phyloP scores from a whole-genome alignment of 305 asterid species.

The Euphrasia arctica region DNA sequence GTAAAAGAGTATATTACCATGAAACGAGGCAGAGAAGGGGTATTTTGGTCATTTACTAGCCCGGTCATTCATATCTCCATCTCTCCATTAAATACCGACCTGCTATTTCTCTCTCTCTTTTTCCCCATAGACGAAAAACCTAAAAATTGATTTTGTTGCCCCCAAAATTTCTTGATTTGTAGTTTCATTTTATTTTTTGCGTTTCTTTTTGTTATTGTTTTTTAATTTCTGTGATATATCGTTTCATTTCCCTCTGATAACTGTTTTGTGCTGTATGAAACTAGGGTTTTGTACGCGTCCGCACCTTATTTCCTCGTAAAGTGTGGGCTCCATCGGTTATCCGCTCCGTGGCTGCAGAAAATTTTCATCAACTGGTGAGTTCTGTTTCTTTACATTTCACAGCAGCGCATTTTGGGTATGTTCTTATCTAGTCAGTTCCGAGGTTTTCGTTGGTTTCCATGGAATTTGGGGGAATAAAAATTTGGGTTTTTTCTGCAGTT shows the following conservation, averaged over 20 bases:
- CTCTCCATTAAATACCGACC: conserved; percentile 21
- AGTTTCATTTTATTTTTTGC: conserved; percentile 9
- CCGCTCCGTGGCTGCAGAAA: conserved; percentile 18
- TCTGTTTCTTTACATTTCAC: conserved; percentile 1
- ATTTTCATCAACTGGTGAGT: conserved; percentile 24
- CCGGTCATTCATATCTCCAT: conserved; percentile 22
- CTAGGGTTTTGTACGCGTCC: conserved; percentile 37
- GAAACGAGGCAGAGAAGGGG: conserved; percentile 3
- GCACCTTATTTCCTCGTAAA: conserved; percentile 30
- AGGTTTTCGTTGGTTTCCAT: not conserved
- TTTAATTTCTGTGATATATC: not conserved
- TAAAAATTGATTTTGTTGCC: conserved; percentile 7
- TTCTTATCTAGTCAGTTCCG: not conserved
- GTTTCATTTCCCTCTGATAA: conserved; percentile 25
- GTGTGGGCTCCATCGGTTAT: conserved; percentile 24
- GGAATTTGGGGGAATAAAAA: conserved; percentile 3
- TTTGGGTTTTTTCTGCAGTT: not conserved
- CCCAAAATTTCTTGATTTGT: not conserved
- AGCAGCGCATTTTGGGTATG: conserved; percentile 2
- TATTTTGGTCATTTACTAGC: conserved; percentile 11
- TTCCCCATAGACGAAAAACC: conserved; percentile 9
- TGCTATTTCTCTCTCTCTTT: conserved; percentile 2
- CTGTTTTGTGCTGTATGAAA: conserved; percentile 43
- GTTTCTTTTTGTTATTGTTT: conserved; percentile 7
- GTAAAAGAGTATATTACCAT: conserved; percentile 3